Evolutionary conservation across 257 asterid genomes (phyloP).

Genomic region (Solanum sejunctum): DNA sequence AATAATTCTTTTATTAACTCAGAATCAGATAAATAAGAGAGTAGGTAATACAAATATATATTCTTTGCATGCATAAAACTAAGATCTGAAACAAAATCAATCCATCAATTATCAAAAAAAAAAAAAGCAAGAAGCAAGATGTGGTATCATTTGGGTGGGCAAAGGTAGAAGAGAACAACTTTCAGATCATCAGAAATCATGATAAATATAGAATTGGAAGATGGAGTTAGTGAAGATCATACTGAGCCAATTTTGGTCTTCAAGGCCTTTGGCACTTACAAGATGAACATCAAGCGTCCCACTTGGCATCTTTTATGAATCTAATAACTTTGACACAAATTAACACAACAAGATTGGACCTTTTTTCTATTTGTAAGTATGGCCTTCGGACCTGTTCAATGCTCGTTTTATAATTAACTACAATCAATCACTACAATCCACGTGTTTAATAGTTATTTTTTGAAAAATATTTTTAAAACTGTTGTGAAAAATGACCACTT

Average conservation of each 20-base stretch:
- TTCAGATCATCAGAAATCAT: not conserved
- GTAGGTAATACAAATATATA: too few species aligned
- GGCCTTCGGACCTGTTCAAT: not conserved
- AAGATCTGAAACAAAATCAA: not conserved
- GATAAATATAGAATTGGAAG: not conserved
- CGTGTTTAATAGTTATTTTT: not conserved
- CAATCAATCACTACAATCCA: not conserved
- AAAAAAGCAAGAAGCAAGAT: not conserved
- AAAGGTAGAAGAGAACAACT: not conserved
- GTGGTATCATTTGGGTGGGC: not conserved
- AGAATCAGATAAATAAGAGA: too few species aligned
- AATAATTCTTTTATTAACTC: too few species aligned
- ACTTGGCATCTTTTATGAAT: slow-evolving; percentile 34
- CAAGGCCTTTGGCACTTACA: slow-evolving; percentile 62
- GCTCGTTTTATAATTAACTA: not conserved
- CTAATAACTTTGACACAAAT: not conserved
- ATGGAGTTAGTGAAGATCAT: not conserved
- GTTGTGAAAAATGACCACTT: not conserved
- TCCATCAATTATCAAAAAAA: not conserved
- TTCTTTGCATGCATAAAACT: not conserved
- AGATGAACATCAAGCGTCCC: slow-evolving; percentile 85
- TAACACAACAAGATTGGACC: not conserved
- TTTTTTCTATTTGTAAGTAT: not conserved
- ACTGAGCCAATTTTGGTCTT: slow-evolving; percentile 47
- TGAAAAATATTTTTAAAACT: not conserved